These are phyloP conservation scores for Epichloe coenophiala DNA, from an alignment of 2,329 filamentous ascomycete species.

Conservation along the genomic window DNA sequence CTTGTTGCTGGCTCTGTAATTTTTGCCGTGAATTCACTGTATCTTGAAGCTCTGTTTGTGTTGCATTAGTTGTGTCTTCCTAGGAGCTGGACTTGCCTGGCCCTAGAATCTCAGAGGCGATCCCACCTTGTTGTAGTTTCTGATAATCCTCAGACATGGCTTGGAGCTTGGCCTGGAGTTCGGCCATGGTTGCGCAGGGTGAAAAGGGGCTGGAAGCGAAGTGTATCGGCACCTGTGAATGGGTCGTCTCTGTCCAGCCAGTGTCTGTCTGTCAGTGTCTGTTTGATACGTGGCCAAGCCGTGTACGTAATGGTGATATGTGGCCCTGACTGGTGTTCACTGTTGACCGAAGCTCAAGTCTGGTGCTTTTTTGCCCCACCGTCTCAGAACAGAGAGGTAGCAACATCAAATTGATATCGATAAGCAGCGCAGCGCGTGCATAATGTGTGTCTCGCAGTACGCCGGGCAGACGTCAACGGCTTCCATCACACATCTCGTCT, in stretches of 20 bases:
- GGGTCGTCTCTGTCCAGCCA: neutral
- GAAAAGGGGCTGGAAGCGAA: neutral
- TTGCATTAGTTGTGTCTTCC: conserved; percentile 2
- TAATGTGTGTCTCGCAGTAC: neutral
- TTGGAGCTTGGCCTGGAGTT: conserved; percentile 66
- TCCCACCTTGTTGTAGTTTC: conserved; percentile 66
- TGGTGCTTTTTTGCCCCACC: neutral
- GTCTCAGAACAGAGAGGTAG: neutral
- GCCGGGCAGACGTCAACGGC: neutral
- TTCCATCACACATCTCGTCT: neutral
- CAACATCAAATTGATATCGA: neutral
- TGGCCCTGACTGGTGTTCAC: no score
- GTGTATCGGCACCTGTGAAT: neutral
- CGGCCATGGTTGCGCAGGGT: conserved; percentile 39
- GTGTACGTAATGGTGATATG: no score
- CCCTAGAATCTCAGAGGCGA: neutral
- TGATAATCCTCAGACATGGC: conserved; percentile 77
- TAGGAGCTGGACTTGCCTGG: neutral
- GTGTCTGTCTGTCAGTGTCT: neutral
- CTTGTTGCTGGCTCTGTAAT: conserved; percentile 85
- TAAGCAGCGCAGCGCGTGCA: neutral
- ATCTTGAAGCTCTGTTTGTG: conserved; percentile 56
- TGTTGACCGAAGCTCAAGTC: no score
- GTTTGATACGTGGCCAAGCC: neutral
- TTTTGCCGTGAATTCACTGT: conserved; percentile 72